Conservation (phyloP, 768 basidiomycete genomes). For the Serendipita sp. region DNA sequence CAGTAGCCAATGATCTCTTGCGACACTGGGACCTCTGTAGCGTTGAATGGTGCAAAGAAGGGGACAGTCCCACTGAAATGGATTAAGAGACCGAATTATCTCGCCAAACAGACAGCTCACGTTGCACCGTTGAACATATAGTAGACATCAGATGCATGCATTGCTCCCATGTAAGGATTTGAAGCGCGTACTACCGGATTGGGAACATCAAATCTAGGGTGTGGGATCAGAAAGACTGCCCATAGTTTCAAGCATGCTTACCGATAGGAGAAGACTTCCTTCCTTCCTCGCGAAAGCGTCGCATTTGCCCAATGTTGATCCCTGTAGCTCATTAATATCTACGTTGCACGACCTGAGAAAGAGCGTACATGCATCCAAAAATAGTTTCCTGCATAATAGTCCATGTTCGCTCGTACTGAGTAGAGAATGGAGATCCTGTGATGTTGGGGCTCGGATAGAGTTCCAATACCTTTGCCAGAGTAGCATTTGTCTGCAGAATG, state of each 20-base stretch:
- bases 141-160: conserved; percentile 30
- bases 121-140: conserved; percentile 24
- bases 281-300: conserved; percentile 16
- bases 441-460: conserved; percentile 24
- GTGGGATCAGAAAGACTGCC: not conserved
- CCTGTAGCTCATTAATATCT: conserved; percentile 15
- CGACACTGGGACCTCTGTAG: conserved; percentile 25
- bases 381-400: conserved; percentile 28
- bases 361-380: conserved; percentile 28
- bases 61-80: not conserved
- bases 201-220: conserved; percentile 27
- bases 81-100: not conserved
- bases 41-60: conserved; percentile 1
- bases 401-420: conserved; percentile 26
- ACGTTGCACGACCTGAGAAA: not conserved
- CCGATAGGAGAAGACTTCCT: conserved; percentile 24
- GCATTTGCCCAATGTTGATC: conserved; percentile 26
- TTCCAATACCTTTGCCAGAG: conserved; percentile 21
- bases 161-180: conserved; percentile 24
- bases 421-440: conserved; percentile 22
- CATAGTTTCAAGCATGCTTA: conserved; percentile 9
- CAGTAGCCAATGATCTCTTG: conserved; percentile 28
- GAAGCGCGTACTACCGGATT: conserved; percentile 24
- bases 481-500: conserved; percentile 21
- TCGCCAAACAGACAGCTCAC: conserved; percentile 1